Evolutionary conservation across 2,329 filamentous ascomycete genomes (phyloP).

Genomic region (Penicillium sp.): DNA sequence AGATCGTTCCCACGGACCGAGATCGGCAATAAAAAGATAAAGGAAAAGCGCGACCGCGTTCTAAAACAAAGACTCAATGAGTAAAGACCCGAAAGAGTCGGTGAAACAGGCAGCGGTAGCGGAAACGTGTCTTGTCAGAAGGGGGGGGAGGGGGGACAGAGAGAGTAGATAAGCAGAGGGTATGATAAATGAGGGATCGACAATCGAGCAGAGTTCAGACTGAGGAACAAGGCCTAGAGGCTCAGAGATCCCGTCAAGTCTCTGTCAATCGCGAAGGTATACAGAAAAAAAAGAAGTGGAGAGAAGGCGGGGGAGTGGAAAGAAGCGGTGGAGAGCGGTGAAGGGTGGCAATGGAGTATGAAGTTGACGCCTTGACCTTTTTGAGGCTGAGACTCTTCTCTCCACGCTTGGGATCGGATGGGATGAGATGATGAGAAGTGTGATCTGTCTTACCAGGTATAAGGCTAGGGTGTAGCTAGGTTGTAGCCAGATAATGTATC

Average conservation of each 20-base stretch:
- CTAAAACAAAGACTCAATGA: slow-evolving; percentile 7
- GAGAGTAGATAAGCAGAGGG: slow-evolving; percentile 6
- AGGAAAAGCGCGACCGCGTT: not conserved
- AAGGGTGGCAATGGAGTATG: slow-evolving; percentile 8
- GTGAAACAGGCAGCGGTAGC: slow-evolving; percentile 1
- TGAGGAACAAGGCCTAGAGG: not conserved
- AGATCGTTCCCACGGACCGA: slow-evolving; percentile 11
- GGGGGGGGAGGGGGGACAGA: slow-evolving; percentile 1
- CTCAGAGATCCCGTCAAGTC: not conserved
- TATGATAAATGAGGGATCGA: not conserved
- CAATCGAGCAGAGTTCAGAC: slow-evolving; percentile 2
- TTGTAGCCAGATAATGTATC: not conserved
- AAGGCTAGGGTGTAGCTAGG: not conserved
- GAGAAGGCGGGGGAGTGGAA: slow-evolving; percentile 12
- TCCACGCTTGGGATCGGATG: not conserved
- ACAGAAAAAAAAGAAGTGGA: slow-evolving; percentile 9
- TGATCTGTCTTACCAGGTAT: not conserved
- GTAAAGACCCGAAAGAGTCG: slow-evolving; percentile 1
- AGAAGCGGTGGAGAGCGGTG: slow-evolving; percentile 22
- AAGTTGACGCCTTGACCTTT: not conserved
- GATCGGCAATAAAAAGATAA: not conserved
- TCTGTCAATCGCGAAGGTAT: not conserved
- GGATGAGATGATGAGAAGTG: not conserved
- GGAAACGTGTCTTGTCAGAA: slow-evolving; percentile 7
- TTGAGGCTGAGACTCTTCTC: not conserved